phyloP scores from a whole-genome alignment of 2,329 filamentous ascomycete genomes.

The Colletotrichum zoysiae region DNA sequence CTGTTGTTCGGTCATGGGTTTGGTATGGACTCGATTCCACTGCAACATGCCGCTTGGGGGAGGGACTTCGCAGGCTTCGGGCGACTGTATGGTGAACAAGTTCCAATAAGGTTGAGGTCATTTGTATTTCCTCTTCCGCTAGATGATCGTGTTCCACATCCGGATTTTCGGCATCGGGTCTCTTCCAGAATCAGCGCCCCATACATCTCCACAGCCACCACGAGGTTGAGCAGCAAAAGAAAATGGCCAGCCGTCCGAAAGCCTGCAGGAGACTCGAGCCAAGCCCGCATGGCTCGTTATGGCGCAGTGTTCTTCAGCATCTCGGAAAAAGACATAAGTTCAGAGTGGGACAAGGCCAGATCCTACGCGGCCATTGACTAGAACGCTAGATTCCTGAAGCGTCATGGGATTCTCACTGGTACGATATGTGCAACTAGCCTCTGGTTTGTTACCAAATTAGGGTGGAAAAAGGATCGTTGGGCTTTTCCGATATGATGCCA shows the following conservation, averaged over 20 bases:
- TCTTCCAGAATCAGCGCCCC: background rate
- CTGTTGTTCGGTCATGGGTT: background rate
- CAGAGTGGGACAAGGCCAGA: background rate
- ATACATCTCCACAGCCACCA: too few relatives aligned
- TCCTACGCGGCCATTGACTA: background rate
- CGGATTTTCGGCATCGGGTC: too few relatives aligned
- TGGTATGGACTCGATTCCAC: background rate
- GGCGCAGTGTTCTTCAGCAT: too few relatives aligned
- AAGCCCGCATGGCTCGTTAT: too few relatives aligned
- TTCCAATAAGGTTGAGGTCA: background rate
- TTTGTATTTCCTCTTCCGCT: background rate
- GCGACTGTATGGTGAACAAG: background rate
- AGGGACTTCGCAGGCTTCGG: background rate
- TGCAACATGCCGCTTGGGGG: background rate
- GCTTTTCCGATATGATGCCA: background rate
- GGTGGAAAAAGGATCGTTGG: background rate
- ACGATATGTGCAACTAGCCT: background rate
- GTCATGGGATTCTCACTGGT: background rate
- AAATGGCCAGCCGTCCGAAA: too few relatives aligned
- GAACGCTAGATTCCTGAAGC: background rate
- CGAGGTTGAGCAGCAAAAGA: too few relatives aligned
- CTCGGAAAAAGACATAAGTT: background rate
- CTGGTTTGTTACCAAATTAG: background rate
- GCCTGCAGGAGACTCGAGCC: too few relatives aligned
- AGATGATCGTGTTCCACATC: background rate